Percentiles rank a stretch among this genome's conserved stretches.
Evolutionary conservation across 2,329 filamentous ascomycete species (phyloP).

Genomic region (Claviceps quebecensis): DNA sequence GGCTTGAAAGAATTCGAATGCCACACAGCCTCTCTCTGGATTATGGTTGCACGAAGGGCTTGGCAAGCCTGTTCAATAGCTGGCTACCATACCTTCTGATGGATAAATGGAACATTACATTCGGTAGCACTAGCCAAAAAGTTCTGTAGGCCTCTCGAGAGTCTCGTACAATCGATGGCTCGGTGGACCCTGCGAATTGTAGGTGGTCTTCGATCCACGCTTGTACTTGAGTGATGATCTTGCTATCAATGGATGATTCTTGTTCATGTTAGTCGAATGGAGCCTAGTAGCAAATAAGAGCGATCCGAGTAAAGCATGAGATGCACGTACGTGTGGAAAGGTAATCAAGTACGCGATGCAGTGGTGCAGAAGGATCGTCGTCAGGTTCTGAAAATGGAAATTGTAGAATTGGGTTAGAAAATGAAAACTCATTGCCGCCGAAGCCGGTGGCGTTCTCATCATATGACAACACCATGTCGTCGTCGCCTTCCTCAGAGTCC

Average conservation of each 20-base stretch:
- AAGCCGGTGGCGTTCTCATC: conserved; percentile 17
- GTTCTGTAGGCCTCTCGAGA: conserved; percentile 28
- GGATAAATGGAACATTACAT: conserved; percentile 25
- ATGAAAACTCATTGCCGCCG: conserved; percentile 9
- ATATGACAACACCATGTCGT: conserved; percentile 19
- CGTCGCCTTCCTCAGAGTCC: conserved; percentile 11
- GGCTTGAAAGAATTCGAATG: background rate
- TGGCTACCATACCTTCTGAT: conserved; percentile 25
- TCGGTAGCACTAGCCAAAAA: conserved; percentile 41
- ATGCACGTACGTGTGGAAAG: conserved; percentile 16
- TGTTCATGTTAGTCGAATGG: background rate
- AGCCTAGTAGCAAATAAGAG: background rate
- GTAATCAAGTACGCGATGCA: conserved; percentile 24
- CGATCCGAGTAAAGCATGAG: background rate
- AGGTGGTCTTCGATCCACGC: conserved; percentile 39
- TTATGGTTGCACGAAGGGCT: background rate
- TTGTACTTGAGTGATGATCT: conserved; percentile 29
- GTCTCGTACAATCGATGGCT: conserved; percentile 23
- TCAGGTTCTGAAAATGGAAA: conserved; percentile 32
- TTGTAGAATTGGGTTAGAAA: conserved; percentile 27
- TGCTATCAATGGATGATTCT: conserved; percentile 30
- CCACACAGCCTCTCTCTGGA: background rate
- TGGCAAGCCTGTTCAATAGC: background rate
- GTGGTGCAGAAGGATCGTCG: conserved; percentile 18
- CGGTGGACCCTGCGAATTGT: conserved; percentile 21